Evolutionary conservation across 2,329 filamentous ascomycete species (phyloP).

Genomic region (Coniochaeta sp.): DNA sequence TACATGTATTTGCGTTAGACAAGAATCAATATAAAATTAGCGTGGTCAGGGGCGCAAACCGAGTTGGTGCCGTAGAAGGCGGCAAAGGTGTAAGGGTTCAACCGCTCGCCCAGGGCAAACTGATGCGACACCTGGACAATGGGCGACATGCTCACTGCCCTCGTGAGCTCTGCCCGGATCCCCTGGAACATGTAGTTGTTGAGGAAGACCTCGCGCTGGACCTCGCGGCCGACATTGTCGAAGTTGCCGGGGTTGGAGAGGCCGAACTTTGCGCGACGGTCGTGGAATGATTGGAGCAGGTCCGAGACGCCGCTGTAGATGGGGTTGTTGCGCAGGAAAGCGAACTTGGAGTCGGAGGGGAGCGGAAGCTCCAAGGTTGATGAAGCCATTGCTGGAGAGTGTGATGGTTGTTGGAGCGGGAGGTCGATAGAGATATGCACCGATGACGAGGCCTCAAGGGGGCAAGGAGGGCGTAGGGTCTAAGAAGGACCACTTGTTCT

Average conservation of each 20-base stretch:
- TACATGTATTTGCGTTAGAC: conserved; percentile 27
- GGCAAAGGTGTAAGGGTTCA: conserved; percentile 93
- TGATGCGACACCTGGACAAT: conserved; percentile 97
- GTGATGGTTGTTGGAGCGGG: background rate
- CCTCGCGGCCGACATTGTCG: conserved; percentile 78
- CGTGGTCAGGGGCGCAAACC: conserved; percentile 38
- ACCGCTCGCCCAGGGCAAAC: conserved; percentile 86
- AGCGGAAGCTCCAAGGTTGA: background rate
- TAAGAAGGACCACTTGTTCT: background rate
- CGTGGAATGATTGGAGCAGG: conserved; percentile 73
- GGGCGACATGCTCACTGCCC: conserved; percentile 87
- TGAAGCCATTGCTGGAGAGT: background rate
- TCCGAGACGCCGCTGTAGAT: conserved; percentile 64
- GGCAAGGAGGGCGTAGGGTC: background rate
- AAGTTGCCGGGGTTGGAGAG: conserved; percentile 88
- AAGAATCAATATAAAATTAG: conserved; percentile 2
- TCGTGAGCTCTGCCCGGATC: conserved; percentile 91
- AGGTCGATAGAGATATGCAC: background rate
- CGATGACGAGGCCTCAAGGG: background rate
- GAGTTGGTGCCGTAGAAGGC: conserved; percentile 89
- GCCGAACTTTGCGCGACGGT: conserved; percentile 80
- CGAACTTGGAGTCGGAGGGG: conserved; percentile 37
- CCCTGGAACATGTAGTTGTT: conserved; percentile 97
- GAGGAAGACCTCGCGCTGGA: conserved; percentile 91
- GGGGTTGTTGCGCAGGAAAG: conserved; percentile 68